Conservation (phyloP, 164 flowering plant species). For the Aristolochia contorta region DNA sequence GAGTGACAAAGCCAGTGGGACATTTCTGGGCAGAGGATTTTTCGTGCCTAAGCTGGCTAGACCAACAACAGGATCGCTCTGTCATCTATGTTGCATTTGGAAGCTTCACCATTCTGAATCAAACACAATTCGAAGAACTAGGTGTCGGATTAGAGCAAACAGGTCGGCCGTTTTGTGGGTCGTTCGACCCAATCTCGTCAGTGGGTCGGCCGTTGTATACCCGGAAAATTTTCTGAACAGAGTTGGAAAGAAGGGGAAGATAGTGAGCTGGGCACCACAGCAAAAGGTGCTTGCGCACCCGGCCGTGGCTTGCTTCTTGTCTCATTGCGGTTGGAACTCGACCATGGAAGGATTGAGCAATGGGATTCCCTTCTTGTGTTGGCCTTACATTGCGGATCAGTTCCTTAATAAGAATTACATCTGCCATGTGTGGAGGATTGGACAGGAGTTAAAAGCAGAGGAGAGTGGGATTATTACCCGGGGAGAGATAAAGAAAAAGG, state of each 20-base stretch:
- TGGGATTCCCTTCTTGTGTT: slow-evolving; percentile 48
- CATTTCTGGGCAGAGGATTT: slow-evolving; percentile 11
- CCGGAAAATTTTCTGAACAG: slow-evolving; percentile 29
- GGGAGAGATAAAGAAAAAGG: slow-evolving; percentile 11
- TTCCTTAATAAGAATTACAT: slow-evolving; percentile 27
- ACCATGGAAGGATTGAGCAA: slow-evolving; percentile 35
- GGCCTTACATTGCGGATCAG: slow-evolving; percentile 54
- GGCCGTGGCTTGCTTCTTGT: slow-evolving; percentile 44
- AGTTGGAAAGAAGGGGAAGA: slow-evolving; percentile 19
- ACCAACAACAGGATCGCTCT: slow-evolving; percentile 5
- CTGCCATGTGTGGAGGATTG: slow-evolving; percentile 44
- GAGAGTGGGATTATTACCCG: slow-evolving; percentile 9
- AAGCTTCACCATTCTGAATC: slow-evolving; percentile 23
- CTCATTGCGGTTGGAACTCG: slow-evolving; percentile 70
- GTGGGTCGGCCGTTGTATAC: slow-evolving; percentile 10
- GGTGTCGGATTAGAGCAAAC: slow-evolving; percentile 40
- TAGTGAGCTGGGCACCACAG: slow-evolving; percentile 55
- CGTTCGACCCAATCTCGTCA: slow-evolving; percentile 21
- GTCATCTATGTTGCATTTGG: slow-evolving; percentile 18
- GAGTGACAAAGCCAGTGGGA: not conserved
- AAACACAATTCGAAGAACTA: slow-evolving; percentile 31
- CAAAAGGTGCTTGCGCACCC: slow-evolving; percentile 35
- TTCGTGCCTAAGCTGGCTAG: slow-evolving; percentile 10
- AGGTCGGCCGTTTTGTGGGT: slow-evolving; percentile 45
- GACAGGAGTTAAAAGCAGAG: slow-evolving; percentile 14